A percentile compares a stretch with the other conserved stretches of the same genome.
phyloP scores from a whole-genome alignment of 2,329 filamentous ascomycete genomes.

The Davidsoniella eucalypti region DNA sequence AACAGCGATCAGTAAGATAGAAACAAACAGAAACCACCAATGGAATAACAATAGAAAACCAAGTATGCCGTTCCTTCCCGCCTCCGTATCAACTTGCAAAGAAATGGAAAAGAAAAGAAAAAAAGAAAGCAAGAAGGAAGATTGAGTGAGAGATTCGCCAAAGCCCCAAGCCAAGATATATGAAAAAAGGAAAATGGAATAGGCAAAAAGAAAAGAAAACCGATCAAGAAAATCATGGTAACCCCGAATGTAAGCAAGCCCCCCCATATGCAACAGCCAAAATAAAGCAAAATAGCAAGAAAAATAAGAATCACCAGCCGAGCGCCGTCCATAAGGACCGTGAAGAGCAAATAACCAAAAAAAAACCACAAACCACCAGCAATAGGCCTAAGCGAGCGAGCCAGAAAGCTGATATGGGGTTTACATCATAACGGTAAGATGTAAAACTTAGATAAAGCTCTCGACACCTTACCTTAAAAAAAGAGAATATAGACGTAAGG shows the following conservation, averaged over 20 bases:
- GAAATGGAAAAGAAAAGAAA: constrained; percentile 1
- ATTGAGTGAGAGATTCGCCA: constrained; percentile 1
- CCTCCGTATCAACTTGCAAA: not conserved
- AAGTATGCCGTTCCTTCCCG: not conserved
- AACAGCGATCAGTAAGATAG: not conserved
- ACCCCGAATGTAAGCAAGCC: not conserved
- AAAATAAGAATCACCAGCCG: constrained; percentile 3
- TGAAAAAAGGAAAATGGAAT: too few relatives aligned
- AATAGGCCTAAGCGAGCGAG: too few relatives aligned
- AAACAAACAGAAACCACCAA: constrained; percentile 2
- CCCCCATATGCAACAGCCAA: too few relatives aligned
- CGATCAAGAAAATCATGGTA: constrained; percentile 1
- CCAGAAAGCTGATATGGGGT: too few relatives aligned
- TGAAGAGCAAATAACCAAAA: constrained; percentile 6
- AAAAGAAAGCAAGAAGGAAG: constrained; percentile 7
- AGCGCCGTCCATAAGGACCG: constrained; percentile 2
- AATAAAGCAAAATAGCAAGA: not conserved
- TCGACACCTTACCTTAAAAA: too few relatives aligned
- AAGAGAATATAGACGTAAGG: too few relatives aligned
- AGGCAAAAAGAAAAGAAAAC: not conserved
- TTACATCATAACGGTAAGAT: too few relatives aligned
- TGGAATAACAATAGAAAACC: not conserved
- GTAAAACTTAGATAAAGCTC: too few relatives aligned
- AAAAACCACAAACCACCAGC: not conserved
- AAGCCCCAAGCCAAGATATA: not conserved